Conservation (phyloP, 768 basidiomycete species). For the Tylopilus plumbeoviolaceoides region DNA sequence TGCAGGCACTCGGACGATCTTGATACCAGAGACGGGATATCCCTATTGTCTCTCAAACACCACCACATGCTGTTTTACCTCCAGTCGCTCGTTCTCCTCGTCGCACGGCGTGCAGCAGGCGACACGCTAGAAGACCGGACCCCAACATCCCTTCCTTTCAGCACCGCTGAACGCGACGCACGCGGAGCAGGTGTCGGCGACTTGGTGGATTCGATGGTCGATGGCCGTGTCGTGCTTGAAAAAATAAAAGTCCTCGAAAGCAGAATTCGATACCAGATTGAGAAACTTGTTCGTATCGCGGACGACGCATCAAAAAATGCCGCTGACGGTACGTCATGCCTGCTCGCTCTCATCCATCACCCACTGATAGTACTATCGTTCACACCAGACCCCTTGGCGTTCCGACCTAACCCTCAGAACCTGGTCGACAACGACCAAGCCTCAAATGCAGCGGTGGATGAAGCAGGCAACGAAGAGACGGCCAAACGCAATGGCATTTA, state of each 20-base stretch:
- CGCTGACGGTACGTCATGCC: conserved; percentile 52
- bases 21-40: conserved; percentile 77
- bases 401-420: conserved; percentile 84
- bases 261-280: conserved; percentile 92
- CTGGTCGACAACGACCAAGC: conserved; percentile 45
- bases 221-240: conserved; percentile 80
- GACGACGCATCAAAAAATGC: conserved; percentile 49
- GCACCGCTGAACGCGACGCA: conserved; percentile 41
- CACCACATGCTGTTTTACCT: conserved; percentile 81
- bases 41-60: conserved; percentile 85
- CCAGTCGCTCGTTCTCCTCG: conserved; percentile 73
- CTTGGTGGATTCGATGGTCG: conserved; percentile 73
- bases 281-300: conserved; percentile 81
- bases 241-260: conserved; percentile 82
- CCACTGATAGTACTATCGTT: neutral
- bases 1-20: conserved; percentile 35
- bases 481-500: conserved; percentile 53
- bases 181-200: conserved; percentile 68
- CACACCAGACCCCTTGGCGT: conserved; percentile 78
- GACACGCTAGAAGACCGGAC: conserved; percentile 53
- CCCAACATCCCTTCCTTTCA: conserved; percentile 50
- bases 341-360: neutral
- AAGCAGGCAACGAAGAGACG: conserved; percentile 14
- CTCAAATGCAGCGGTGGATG: conserved; percentile 32
- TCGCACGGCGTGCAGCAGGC: conserved; percentile 66